Conservation (phyloP, 805 yeast genomes). For the Tetrapisispora namnaoensis region DNA sequence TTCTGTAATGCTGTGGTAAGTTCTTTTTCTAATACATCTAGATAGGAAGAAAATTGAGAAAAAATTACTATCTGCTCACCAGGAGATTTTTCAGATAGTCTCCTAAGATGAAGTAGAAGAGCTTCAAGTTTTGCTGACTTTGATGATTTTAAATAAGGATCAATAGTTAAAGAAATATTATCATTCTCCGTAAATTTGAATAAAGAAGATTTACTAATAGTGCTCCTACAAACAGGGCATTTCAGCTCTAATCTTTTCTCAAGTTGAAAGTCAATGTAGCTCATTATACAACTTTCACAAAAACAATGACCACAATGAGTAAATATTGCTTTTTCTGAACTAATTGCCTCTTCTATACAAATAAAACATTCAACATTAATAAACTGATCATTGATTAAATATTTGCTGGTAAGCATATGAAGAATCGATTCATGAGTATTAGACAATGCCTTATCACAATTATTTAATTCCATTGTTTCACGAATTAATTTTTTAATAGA, state of each 20-base stretch:
- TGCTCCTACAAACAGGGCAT: constrained; percentile 71
- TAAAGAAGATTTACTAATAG: constrained; percentile 41
- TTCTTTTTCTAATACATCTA: constrained; percentile 65
- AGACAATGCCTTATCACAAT: constrained; percentile 1
- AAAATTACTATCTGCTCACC: constrained; percentile 77
- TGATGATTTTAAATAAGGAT: constrained; percentile 24
- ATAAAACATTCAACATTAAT: constrained; percentile 68
- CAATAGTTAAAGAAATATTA: constrained; percentile 10
- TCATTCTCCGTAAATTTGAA: constrained; percentile 25
- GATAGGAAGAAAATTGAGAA: constrained; percentile 78
- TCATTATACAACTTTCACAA: constrained; percentile 63
- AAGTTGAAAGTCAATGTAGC: constrained; percentile 62
- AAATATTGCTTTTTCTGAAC: constrained; percentile 43
- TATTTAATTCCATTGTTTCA: background rate
- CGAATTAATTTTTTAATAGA: constrained; percentile 3
- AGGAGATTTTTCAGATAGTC: constrained; percentile 43
- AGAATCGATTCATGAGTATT: constrained; percentile 5
- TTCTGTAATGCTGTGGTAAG: constrained; percentile 38
- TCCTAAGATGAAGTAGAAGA: constrained; percentile 47
- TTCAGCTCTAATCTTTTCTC: constrained; percentile 35
- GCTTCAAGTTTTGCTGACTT: constrained; percentile 71
- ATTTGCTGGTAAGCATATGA: constrained; percentile 16
- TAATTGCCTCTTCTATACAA: constrained; percentile 63
- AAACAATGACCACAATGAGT: constrained; percentile 76
- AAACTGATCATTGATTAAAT: constrained; percentile 21